These are phyloP conservation scores for Thuja plicata DNA, from an alignment of 83 land plant species.

Conservation along the genomic window DNA sequence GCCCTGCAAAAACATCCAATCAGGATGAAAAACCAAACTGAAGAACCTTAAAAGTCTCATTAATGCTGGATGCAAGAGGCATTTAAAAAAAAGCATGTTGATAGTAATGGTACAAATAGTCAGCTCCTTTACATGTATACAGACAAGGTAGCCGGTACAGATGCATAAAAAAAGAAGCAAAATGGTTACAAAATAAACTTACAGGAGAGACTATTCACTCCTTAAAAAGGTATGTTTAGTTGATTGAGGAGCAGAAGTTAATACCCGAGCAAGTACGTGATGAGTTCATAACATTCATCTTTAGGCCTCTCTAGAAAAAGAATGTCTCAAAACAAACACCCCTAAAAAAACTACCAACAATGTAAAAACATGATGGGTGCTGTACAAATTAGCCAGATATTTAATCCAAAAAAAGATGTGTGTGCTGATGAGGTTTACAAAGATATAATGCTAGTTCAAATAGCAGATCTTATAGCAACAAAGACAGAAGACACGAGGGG, in stretches of 20 bases:
- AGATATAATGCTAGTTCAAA: neutral
- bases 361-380: neutral
- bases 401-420: neutral
- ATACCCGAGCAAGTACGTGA: neutral
- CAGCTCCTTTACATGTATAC: neutral
- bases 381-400: neutral
- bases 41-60: conserved; percentile 1
- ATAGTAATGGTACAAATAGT: neutral
- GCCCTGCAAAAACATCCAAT: conserved; percentile 25
- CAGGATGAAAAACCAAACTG: neutral
- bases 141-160: neutral
- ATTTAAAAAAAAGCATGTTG: neutral
- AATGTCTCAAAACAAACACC: neutral
- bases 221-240: neutral
- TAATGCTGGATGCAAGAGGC: neutral
- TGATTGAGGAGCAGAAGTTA: neutral
- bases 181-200: neutral
- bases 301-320: neutral
- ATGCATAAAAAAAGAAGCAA: neutral
- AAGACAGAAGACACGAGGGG: neutral
- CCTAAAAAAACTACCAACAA: neutral
- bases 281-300: neutral
- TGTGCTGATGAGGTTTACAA: neutral
- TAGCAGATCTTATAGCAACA: neutral
- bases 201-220: neutral